Conservation (phyloP, 2,329 filamentous ascomycete species). For the Paraconiothyrium brasiliense region DNA sequence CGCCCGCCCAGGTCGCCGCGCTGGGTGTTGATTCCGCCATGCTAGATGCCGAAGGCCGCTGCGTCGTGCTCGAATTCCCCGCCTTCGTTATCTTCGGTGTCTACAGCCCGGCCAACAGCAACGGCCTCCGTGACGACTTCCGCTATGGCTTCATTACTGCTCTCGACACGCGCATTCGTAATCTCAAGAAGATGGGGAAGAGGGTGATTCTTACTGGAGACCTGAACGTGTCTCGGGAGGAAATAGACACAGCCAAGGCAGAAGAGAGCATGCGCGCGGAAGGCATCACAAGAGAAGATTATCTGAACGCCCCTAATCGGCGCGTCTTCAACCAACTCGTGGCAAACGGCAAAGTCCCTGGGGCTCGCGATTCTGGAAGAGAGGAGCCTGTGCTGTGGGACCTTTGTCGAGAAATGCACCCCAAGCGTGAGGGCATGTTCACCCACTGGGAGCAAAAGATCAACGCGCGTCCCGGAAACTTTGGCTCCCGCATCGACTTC, state of each 20-base stretch:
- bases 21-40: constrained; percentile 70
- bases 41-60: constrained; percentile 91
- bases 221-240: constrained; percentile 77
- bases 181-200: constrained; percentile 82
- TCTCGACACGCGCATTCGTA: constrained; percentile 84
- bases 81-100: constrained; percentile 93
- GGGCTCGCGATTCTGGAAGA: constrained; percentile 72
- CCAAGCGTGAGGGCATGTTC: constrained; percentile 86
- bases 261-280: constrained; percentile 77
- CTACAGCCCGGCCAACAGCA: constrained; percentile 89
- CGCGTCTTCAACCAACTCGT: constrained; percentile 88
- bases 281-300: constrained; percentile 73
- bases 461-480: constrained; percentile 95
- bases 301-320: constrained; percentile 74
- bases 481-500: constrained; percentile 92
- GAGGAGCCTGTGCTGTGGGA: constrained; percentile 82
- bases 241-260: constrained; percentile 79
- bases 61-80: constrained; percentile 89
- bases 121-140: constrained; percentile 84
- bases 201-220: constrained; percentile 87
- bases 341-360: constrained; percentile 73
- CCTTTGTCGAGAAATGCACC: constrained; percentile 82
- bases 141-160: constrained; percentile 81
- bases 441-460: constrained; percentile 97
- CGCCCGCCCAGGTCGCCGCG: constrained; percentile 69